Evolutionary conservation across 345 rosid species (phyloP), one percentile per base, ranked within the genome.

Genomic region (Geranium rotundifolium): DNA sequence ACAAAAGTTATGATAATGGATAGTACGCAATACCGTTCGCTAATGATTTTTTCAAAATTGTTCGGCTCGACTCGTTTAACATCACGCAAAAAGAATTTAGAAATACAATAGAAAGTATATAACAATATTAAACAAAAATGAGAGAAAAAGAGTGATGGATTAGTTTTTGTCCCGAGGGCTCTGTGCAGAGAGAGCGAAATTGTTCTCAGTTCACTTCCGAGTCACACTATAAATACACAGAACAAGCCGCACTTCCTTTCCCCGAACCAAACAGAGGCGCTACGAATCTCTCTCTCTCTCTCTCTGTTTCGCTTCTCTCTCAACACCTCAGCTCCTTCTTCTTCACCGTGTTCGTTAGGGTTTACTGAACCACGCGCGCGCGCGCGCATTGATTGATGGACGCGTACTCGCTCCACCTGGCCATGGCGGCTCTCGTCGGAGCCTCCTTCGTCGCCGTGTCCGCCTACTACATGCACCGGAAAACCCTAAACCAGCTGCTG

Each of bases 341-440:
- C 41, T 34, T 46, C 52, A 3, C 15, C 10, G 52, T 46, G 15
- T 12, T 10, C 13, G 6, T 12, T 46, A 46, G 52, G 52, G 52
- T 46, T 46, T 46, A 9, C 52, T 34, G 41, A 46, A 46, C 52
- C 52, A 46, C 15, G 12, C 52, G 54, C 17, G 12, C 52, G 54
- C 17, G 20, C 39, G 27, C 27, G 27, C 27, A 23, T 23, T 23
- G 27, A 41, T 14, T 6, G 20, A 90, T 95, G 99, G 97, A 95
- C 18, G 60, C 88, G 6, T 80, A 85, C 71, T 50, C 91, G 58
- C 59, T 82, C 60, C 96, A 90, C 69, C 81, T 95, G 17, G 95
- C 97, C 72, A 82, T 90, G 77, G 97, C 99, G 81, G 97, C 99
- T 71, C 85, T 95, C 20, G 84, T 95, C 0, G 97, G 99, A 74